Evolutionary conservation across 345 rosid genomes (phyloP).

Genomic region (Populus deltoides): DNA sequence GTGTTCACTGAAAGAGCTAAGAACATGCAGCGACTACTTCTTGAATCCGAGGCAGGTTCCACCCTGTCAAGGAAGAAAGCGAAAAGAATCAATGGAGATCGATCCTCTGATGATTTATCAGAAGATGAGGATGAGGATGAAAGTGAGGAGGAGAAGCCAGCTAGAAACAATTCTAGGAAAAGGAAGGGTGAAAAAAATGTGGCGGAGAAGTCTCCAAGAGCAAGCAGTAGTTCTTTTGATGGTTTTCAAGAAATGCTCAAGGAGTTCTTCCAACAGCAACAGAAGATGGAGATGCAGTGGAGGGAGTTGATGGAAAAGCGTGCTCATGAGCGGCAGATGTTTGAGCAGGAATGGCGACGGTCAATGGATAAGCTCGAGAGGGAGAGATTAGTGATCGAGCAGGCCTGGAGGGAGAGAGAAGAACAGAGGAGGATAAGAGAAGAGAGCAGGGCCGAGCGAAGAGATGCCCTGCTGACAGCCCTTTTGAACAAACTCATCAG

Average conservation of each 20-base stretch:
- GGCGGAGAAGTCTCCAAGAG: constrained; percentile 22
- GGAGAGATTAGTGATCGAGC: constrained; percentile 46
- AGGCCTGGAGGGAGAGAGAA: constrained; percentile 55
- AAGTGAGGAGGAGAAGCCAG: constrained; percentile 35
- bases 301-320: constrained; percentile 47
- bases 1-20: constrained; percentile 44
- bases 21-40: constrained; percentile 38
- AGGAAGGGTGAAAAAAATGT: constrained; percentile 38
- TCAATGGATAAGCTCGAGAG: constrained; percentile 54
- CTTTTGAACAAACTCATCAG: constrained; percentile 45
- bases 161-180: constrained; percentile 29
- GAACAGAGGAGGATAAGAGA: constrained; percentile 52
- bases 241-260: constrained; percentile 37
- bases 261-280: constrained; percentile 50
- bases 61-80: constrained; percentile 30
- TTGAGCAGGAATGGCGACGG: constrained; percentile 54
- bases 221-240: constrained; percentile 1
- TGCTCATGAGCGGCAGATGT: constrained; percentile 39
- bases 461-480: constrained; percentile 48
- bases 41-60: constrained; percentile 38
- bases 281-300: constrained; percentile 50
- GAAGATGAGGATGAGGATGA: constrained; percentile 40
- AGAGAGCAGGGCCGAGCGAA: constrained; percentile 51
- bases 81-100: constrained; percentile 26
- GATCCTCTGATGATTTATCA: constrained; percentile 36